These are phyloP conservation scores for Cornus suecica DNA, from an alignment of 148 eudicot species.

Conservation along the genomic window DNA sequence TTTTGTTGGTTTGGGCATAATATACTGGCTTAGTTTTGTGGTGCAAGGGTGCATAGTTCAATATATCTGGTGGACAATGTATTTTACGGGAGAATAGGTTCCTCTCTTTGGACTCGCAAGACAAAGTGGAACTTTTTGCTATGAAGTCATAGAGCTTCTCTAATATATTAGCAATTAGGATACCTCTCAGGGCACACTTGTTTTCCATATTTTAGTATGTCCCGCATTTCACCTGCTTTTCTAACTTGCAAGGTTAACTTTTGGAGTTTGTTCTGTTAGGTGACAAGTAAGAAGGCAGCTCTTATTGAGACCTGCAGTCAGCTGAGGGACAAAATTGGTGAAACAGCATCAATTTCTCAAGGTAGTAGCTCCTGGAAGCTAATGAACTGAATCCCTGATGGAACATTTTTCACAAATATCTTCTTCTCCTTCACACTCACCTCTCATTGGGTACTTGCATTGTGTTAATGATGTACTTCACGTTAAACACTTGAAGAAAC, in stretches of 20 bases:
- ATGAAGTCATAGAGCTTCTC: background rate
- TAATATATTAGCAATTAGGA: background rate
- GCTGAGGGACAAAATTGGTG: slow-evolving; percentile 78
- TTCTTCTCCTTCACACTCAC: background rate
- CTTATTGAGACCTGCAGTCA: slow-evolving; percentile 62
- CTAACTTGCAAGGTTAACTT: slow-evolving; percentile 5
- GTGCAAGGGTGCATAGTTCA: slow-evolving; percentile 6
- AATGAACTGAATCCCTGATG: background rate
- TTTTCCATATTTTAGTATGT: background rate
- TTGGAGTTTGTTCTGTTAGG: slow-evolving; percentile 35
- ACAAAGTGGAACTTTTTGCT: slow-evolving; percentile 9
- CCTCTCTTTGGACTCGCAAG: background rate
- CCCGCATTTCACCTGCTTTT: background rate
- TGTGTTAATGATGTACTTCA: background rate
- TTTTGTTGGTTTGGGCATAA: background rate
- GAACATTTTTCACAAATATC: background rate
- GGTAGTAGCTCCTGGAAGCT: slow-evolving; percentile 35
- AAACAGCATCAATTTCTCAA: slow-evolving; percentile 60
- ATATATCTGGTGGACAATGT: background rate
- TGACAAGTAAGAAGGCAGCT: slow-evolving; percentile 90
- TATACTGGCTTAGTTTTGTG: background rate
- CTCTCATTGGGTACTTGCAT: background rate
- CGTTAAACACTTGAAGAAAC: no score
- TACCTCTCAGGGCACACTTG: no score
- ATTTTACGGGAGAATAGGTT: background rate